phyloP scores from a whole-genome alignment of 139 green algal genomes.

The Chlorella ohadii region DNA sequence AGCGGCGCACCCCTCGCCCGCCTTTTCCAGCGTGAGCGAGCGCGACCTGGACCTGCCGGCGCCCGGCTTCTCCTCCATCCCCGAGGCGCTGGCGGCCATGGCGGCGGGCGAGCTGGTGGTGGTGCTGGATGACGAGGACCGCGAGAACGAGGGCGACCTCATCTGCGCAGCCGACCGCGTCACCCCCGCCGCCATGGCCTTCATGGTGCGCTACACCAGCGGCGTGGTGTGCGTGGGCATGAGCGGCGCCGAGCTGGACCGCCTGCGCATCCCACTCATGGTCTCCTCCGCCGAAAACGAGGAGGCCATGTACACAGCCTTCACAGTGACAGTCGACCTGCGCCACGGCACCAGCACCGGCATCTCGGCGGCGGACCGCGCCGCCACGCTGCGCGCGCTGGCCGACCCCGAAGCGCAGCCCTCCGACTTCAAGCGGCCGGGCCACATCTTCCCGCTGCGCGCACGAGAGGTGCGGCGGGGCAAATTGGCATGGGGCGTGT shows the following conservation, averaged over 20 bases:
- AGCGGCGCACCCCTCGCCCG: not conserved
- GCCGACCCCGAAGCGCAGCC: constrained; percentile 62
- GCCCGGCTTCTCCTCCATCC: constrained; percentile 49
- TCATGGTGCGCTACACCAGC: constrained; percentile 93
- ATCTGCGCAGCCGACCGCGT: constrained; percentile 93
- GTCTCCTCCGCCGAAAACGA: constrained; percentile 76
- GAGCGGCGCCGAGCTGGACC: constrained; percentile 76
- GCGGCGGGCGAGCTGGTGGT: constrained; percentile 87
- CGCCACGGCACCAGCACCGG: constrained; percentile 88
- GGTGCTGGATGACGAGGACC: constrained; percentile 96
- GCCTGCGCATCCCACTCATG: constrained; percentile 97
- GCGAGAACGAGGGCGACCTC: constrained; percentile 99
- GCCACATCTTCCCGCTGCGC: constrained; percentile 97
- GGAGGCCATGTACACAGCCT: constrained; percentile 95
- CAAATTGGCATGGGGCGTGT: too few relatives aligned
- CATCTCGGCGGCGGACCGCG: constrained; percentile 94
- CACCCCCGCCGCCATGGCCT: constrained; percentile 86
- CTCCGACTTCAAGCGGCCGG: constrained; percentile 87
- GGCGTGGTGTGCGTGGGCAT: constrained; percentile 87
- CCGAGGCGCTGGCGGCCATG: constrained; percentile 67
- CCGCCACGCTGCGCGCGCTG: constrained; percentile 85
- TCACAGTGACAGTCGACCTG: constrained; percentile 93
- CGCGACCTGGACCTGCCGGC: constrained; percentile 34
- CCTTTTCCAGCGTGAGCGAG: not conserved
- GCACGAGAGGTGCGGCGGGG: constrained; percentile 37